Base-by-base conservation (phyloP, 768 basidiomycete species). In the Podaxis mareebaensis region DNA sequence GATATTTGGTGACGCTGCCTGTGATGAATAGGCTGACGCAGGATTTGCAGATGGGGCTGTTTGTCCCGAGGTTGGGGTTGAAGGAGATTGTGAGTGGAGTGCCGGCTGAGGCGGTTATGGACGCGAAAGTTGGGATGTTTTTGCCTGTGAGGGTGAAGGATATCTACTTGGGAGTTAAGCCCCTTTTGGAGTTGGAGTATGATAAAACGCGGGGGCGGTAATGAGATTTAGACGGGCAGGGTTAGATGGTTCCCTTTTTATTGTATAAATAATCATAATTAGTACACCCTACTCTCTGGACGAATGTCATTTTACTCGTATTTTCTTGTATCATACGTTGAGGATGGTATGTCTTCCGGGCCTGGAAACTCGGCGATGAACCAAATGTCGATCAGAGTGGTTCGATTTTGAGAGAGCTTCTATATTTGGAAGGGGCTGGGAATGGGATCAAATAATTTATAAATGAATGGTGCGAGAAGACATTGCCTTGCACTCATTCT, bases 391-490 rank as follows among this genome's bases (percentile, higher is more conserved):
- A 36, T 7, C 64, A 48, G 61, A 64, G 71, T 76, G 69, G 75
- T 76, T 74, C 77, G 74, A 77, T 71, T 73, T 74, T 70, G 66
- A 54, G 64, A 12, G 61, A 65, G 72, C 8, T 10, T 64, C 61
- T 60, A 67, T 53, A 53, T 63, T 58, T 63, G 65, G 67, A 65
- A 68, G 65, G 66, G 67, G 66, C 53, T 59, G 60, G 57, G 60
- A 51, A 56, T 51, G 57, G 46, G 24, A 44, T 59, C 39, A 59
- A 62, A 59, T 28, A 62, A 55, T 42, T 52, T 57, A 61, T 61
- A 67, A 61, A 64, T 62, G 58, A 54, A 48, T 51, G 44, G 48
- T 58, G 55, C 38, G 20, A 48, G 52, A 63, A 66, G 51, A 53
- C 54, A 60, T 44, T 26, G 2, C 51, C 57, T 46, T 57, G 46